Base-by-base conservation (phyloP, 2,329 filamentous ascomycete species). In the Helotiales sp. region DNA sequence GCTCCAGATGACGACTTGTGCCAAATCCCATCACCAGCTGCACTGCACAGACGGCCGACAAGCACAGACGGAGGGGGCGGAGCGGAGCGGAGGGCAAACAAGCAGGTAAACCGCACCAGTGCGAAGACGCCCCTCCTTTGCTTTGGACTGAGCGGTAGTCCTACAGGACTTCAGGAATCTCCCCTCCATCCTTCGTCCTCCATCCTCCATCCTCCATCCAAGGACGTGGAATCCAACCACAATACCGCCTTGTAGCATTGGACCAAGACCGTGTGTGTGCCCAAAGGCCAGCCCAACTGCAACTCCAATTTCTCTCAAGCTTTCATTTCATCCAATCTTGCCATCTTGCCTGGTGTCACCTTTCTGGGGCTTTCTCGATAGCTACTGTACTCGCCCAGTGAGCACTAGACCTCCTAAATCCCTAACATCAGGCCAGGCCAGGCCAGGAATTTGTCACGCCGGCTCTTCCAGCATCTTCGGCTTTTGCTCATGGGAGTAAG, bases 361-460 rank as follows among this genome's bases (percentile, higher is more conserved):
- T 50, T n/a, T n/a, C n/a, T n/a, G n/a, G n/a, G n/a, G n/a, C n/a
- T n/a, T n/a, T n/a, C n/a, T n/a, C n/a, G n/a, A n/a, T n/a, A n/a
- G n/a, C n/a, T n/a, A n/a, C 47, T 5, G 13, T 17, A 52, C 11
- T 52, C 57, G 26, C 57, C 20, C 34, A 59, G 34, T 61, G 57
- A 45, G 47, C 26, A 24, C 61, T n/a, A 55, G 22, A 26, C n/a
- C 34, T 28, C 50, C 32, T 50, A 22, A 50, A 30, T 28, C 50
- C 32, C 50, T 34, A 50, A 30, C 45, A 61, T 24, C n/a, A 45
- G n/a, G n/a, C n/a, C n/a, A n/a, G n/a, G n/a, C 13, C 57, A 45
- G 20, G 28, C 69, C 34, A 70, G 69, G 64, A 61, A 73, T 57
- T 57, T 57, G 54, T 57, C 72, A 72, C 71, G 70, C 70, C 62